phyloP scores from a whole-genome alignment of 495 filamentous ascomycete species.

The Aspergillus steynii region DNA sequence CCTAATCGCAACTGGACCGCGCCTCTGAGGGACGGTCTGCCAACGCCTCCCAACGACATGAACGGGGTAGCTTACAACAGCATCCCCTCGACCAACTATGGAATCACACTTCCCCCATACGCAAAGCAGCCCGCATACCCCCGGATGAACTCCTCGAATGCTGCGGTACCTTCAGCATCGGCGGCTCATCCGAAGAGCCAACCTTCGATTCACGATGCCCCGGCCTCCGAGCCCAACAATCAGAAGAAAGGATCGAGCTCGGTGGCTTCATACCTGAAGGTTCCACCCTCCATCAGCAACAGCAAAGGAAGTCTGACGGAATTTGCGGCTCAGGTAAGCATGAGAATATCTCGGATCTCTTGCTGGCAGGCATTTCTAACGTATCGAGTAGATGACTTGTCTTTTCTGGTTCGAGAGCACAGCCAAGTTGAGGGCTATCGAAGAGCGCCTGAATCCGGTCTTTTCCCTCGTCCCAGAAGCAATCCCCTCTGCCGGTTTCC shows the following conservation, averaged over 20 bases:
- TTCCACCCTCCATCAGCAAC: slow-evolving; percentile 72
- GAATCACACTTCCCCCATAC: slow-evolving; percentile 33
- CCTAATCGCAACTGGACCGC: slow-evolving; percentile 35
- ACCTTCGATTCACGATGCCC: slow-evolving; percentile 26
- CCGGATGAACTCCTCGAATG: slow-evolving; percentile 22
- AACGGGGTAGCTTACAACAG: slow-evolving; percentile 46
- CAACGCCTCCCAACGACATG: slow-evolving; percentile 54
- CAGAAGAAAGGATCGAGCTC: slow-evolving; percentile 44
- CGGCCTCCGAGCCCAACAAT: slow-evolving; percentile 20
- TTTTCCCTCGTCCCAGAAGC: slow-evolving; percentile 66
- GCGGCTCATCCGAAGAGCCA: slow-evolving; percentile 28
- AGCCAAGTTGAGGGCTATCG: slow-evolving; percentile 68
- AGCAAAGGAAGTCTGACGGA: slow-evolving; percentile 73
- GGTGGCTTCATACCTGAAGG: slow-evolving; percentile 62
- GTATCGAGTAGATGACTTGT: slow-evolving; percentile 72
- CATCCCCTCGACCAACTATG: slow-evolving; percentile 35
- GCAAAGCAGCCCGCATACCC: slow-evolving; percentile 25
- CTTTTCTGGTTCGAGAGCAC: slow-evolving; percentile 99
- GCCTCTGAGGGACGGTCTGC: slow-evolving; percentile 49
- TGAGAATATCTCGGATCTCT: neutral
- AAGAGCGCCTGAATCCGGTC: slow-evolving; percentile 56
- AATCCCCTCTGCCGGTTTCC: slow-evolving; percentile 74
- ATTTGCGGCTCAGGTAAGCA: slow-evolving; percentile 75
- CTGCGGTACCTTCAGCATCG: slow-evolving; percentile 22
- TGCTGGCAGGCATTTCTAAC: neutral